Evolutionary conservation across 1,284 basidiomycete species (phyloP).

Genomic region (Papiliotrema terrestris): DNA sequence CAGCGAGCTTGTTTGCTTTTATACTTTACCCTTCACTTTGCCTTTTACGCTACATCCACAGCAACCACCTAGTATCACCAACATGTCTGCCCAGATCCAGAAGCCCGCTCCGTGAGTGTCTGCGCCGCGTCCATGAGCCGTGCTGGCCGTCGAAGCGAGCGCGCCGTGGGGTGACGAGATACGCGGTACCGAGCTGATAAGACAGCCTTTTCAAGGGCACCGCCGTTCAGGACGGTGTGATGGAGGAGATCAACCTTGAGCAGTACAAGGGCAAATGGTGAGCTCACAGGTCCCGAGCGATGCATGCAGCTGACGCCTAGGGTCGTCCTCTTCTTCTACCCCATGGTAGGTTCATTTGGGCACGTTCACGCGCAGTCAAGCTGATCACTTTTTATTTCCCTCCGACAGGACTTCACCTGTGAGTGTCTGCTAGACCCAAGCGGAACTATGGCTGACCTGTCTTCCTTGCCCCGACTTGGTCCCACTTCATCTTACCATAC

Average conservation of each 20-base stretch:
- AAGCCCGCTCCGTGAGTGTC: constrained; percentile 45
- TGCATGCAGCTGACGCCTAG: constrained; percentile 42
- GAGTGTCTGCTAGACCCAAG: not conserved
- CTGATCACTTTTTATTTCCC: not conserved
- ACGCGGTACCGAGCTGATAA: not conserved
- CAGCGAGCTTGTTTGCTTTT: not conserved
- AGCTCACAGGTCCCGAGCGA: constrained; percentile 8
- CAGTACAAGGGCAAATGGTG: constrained; percentile 80
- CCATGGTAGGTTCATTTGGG: constrained; percentile 56
- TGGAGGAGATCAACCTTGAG: constrained; percentile 68
- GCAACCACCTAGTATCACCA: not conserved
- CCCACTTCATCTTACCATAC: too few relatives aligned
- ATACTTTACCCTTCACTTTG: not conserved
- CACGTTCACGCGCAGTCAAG: not conserved
- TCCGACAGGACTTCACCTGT: constrained; percentile 33
- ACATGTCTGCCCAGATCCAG: constrained; percentile 37
- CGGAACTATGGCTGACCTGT: not conserved
- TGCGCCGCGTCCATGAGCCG: too few relatives aligned
- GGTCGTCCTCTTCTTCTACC: constrained; percentile 77
- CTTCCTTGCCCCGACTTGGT: not conserved
- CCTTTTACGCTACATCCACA: not conserved
- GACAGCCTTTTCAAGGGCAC: constrained; percentile 61
- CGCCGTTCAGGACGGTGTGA: constrained; percentile 69
- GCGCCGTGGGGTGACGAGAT: not conserved
- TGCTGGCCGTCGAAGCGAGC: not conserved